These are phyloP conservation scores for Parachlorella kessleri DNA, from an alignment of 139 green algal genomes.

Conservation along the genomic window DNA sequence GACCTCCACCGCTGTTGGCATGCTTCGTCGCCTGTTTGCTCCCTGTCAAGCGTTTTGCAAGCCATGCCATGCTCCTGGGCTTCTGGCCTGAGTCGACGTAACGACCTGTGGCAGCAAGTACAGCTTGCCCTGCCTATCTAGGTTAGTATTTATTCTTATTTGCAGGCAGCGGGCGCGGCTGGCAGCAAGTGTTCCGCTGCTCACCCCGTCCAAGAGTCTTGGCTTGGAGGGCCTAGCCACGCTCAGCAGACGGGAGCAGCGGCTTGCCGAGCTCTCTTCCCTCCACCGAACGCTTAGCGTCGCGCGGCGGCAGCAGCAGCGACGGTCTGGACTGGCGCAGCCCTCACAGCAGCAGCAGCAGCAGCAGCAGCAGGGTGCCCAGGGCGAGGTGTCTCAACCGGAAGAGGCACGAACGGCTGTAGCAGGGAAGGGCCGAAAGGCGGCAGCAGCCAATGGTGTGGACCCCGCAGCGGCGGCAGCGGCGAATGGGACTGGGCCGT, in stretches of 20 bases:
- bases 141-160: too few relatives aligned
- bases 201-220: too few relatives aligned
- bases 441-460: background rate
- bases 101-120: too few relatives aligned
- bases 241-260: too few relatives aligned
- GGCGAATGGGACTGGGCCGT: background rate
- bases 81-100: too few relatives aligned
- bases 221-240: too few relatives aligned
- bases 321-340: background rate
- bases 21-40: background rate
- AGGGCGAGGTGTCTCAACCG: background rate
- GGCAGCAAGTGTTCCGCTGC: too few relatives aligned
- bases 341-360: background rate
- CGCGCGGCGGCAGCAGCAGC: background rate
- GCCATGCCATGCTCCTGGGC: too few relatives aligned
- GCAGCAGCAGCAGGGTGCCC: background rate
- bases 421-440: background rate
- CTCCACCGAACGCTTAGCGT: background rate
- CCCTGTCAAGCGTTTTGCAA: background rate
- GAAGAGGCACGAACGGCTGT: background rate
- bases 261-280: slow-evolving; percentile 1
- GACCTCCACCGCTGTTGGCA: too few relatives aligned
- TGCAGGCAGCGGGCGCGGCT: too few relatives aligned
- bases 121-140: too few relatives aligned
- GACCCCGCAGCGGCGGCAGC: background rate